Percentiles rank a stretch among this genome's conserved stretches.
phyloP scores from a whole-genome alignment of 2,329 filamentous ascomycete species.

The Rhinocladiella similis region DNA sequence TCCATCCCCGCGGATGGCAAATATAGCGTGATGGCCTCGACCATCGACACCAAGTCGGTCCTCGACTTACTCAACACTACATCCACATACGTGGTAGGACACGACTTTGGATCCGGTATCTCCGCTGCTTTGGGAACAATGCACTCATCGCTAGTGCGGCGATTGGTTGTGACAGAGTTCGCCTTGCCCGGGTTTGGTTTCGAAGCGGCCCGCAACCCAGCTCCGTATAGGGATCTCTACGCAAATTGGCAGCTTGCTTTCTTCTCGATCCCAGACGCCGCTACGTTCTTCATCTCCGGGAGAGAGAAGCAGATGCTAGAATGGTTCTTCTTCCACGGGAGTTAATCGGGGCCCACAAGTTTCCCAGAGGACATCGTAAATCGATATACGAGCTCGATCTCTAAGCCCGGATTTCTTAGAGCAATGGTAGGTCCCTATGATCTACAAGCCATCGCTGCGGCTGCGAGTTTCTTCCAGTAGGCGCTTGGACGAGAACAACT shows the following conservation, averaged over 20 bases:
- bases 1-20: slow-evolving; percentile 40
- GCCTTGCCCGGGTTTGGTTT: slow-evolving; percentile 46
- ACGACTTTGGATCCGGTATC: slow-evolving; percentile 49
- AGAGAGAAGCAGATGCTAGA: slow-evolving; percentile 45
- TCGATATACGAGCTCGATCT: slow-evolving; percentile 41
- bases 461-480: slow-evolving; percentile 39
- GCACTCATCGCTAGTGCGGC: slow-evolving; percentile 38
- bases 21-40: slow-evolving; percentile 42
- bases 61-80: slow-evolving; percentile 14
- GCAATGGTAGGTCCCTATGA: slow-evolving; percentile 42
- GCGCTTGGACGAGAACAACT: slow-evolving; percentile 31
- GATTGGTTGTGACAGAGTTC: slow-evolving; percentile 44
- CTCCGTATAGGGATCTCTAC: slow-evolving; percentile 43
- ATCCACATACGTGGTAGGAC: slow-evolving; percentile 42
- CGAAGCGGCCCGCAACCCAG: slow-evolving; percentile 33
- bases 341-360: slow-evolving; percentile 42
- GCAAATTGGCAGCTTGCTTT: slow-evolving; percentile 46
- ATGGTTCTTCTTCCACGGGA: slow-evolving; percentile 51
- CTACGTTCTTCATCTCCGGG: slow-evolving; percentile 47
- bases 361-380: slow-evolving; percentile 42
- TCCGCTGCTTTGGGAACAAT: slow-evolving; percentile 43
- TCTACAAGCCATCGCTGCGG: slow-evolving; percentile 34
- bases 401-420: slow-evolving; percentile 46
- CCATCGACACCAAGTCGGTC: slow-evolving; percentile 1
- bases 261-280: slow-evolving; percentile 49